Conservation (phyloP, 805 yeast genomes). For the Ogataea angusta region DNA sequence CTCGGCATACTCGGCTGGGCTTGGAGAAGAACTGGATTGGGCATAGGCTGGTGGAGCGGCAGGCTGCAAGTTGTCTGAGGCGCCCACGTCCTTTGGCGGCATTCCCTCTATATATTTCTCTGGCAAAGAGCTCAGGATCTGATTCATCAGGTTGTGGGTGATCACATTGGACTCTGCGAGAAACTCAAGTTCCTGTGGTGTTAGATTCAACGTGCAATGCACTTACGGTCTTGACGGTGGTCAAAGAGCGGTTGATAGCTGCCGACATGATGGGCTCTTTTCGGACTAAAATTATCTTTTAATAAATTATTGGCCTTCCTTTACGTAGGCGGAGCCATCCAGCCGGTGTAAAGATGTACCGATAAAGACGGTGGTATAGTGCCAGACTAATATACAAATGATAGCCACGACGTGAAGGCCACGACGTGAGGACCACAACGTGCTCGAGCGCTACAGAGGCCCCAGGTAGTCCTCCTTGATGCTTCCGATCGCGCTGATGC, state of each 20-base stretch:
- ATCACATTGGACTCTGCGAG: slow-evolving; percentile 72
- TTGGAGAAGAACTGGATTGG: slow-evolving; percentile 11
- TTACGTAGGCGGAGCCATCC: background rate
- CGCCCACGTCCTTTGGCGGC: slow-evolving; percentile 27
- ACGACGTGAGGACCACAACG: no score
- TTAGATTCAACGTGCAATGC: background rate
- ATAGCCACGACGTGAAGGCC: slow-evolving; percentile 64
- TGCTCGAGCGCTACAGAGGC: slow-evolving; percentile 34
- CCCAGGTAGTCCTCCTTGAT: slow-evolving; percentile 98
- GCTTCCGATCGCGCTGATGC: slow-evolving; percentile 95
- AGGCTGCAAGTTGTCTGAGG: slow-evolving; percentile 6
- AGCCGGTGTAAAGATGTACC: slow-evolving; percentile 6
- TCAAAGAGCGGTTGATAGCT: slow-evolving; percentile 71
- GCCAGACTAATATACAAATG: slow-evolving; percentile 42
- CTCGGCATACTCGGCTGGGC: slow-evolving; percentile 41
- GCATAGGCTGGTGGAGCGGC: slow-evolving; percentile 4
- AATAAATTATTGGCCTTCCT: slow-evolving; percentile 1
- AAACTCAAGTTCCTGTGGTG: slow-evolving; percentile 64
- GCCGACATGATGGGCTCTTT: slow-evolving; percentile 38
- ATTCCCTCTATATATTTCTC: slow-evolving; percentile 48
- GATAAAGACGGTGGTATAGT: background rate
- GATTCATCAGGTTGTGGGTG: slow-evolving; percentile 49
- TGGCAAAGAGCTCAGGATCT: slow-evolving; percentile 54
- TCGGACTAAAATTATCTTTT: background rate
- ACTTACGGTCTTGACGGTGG: slow-evolving; percentile 57